Evolutionary conservation across 2,329 filamentous ascomycete species (phyloP), one percentile per base, ranked within the genome.

Genomic region (Botrytis elliptica): DNA sequence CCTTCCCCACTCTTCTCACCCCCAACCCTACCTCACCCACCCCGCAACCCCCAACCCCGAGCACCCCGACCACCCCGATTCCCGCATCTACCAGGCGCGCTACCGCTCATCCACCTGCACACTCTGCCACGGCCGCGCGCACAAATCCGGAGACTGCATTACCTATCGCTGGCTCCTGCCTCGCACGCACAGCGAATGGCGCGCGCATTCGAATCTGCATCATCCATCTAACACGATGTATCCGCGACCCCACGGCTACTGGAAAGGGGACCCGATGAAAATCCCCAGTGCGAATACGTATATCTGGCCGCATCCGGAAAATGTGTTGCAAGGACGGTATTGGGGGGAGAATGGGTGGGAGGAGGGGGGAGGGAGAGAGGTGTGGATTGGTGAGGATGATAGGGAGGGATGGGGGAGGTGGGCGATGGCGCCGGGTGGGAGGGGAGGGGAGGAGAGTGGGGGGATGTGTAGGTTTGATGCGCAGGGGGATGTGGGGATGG

Each of bases 401-500:
- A 4, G 38, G 8, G 70, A 72, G 70, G 70, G 49, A 0, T 1
- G 16, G 0, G 29, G n/a, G 10, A 36, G 49, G 1, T 59, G 62
- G 49, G 29, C 38, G 0, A 36, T 36, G 38, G 12, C 70, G 7
- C 70, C 70, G 1, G 70, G 70, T 0, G 70, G 70, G 7, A 1
- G 0, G 14, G 70, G 70, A 0, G 62, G 63, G 0, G 49, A n/a
- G 29, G 70, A 72, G 14, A 22, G 16, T 38, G 49, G 38, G 0
- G 52, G 63, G 0, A 10, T 68, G 63, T 55, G 46, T n/a, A 33
- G 9, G 63, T 46, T 67, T 59, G 63, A 72, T 72, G 52, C 1
- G 36, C 5, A 40, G 29, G 70, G 70, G 4, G 70, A 72, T 72
- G 8, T 72, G 49, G 18, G 20, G 1, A 72, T 72, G 70, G 36